phyloP scores from a whole-genome alignment of 2,329 filamentous ascomycete species.

The Ophiocordyceps sinensis region DNA sequence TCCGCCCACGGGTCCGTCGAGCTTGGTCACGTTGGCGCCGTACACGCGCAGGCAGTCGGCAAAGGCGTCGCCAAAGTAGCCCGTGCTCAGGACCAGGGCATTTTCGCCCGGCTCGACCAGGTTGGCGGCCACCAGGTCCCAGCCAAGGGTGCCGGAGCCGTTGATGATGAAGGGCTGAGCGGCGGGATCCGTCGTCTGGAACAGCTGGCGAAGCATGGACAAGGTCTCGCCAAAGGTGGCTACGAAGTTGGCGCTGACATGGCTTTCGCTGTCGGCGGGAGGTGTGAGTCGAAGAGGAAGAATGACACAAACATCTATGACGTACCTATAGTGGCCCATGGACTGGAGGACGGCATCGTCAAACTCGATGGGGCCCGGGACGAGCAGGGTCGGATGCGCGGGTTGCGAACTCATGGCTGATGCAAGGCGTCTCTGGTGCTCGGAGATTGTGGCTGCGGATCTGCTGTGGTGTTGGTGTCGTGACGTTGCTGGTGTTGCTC shows the following conservation, averaged over 20 bases:
- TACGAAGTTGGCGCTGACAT: constrained; percentile 82
- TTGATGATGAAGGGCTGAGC: constrained; percentile 89
- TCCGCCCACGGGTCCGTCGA: constrained; percentile 79
- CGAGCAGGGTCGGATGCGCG: constrained; percentile 63
- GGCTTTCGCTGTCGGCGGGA: constrained; percentile 61
- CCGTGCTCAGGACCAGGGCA: constrained; percentile 83
- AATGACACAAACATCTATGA: not conserved
- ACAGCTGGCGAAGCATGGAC: constrained; percentile 77
- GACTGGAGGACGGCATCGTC: constrained; percentile 91
- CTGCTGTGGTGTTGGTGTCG: too few species aligned
- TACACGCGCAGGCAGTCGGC: constrained; percentile 86
- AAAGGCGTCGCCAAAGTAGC: constrained; percentile 95
- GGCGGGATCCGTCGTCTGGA: constrained; percentile 70
- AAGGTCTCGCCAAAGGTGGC: constrained; percentile 83
- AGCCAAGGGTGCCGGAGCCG: constrained; percentile 88
- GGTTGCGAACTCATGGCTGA: constrained; percentile 46
- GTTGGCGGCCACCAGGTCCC: constrained; percentile 94
- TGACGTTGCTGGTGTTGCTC: not conserved
- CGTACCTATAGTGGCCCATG: constrained; percentile 86
- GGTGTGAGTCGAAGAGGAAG: constrained; percentile 1
- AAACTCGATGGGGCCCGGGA: constrained; percentile 95
- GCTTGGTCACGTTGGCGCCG: constrained; percentile 75
- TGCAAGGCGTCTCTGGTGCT: not conserved
- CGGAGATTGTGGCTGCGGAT: not conserved
- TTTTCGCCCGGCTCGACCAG: constrained; percentile 80